A percentile compares a stretch with the other conserved stretches of the same genome.
Conservation (phyloP, 306 rosid species). For the Biancaea sappan region DNA sequence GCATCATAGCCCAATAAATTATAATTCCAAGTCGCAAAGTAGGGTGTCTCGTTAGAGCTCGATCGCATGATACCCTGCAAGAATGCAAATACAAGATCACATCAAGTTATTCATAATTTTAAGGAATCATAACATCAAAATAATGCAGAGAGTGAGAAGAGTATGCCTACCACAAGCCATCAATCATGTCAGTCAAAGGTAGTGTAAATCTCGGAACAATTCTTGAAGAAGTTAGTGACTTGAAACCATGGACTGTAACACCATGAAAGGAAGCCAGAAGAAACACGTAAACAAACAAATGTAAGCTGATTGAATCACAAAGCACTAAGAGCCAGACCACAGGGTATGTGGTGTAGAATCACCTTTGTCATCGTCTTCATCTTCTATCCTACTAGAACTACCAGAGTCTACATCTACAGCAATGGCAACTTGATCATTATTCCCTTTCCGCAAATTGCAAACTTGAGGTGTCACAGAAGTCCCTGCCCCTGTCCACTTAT, state of each 20-base stretch:
- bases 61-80: constrained; percentile 95
- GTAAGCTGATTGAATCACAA: neutral
- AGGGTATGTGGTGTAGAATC: constrained; percentile 26
- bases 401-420: constrained; percentile 88
- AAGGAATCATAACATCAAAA: constrained; percentile 2
- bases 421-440: constrained; percentile 84
- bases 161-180: constrained; percentile 85
- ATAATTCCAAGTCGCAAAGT: constrained; percentile 81
- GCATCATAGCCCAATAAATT: constrained; percentile 86
- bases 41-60: constrained; percentile 93
- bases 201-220: constrained; percentile 86
- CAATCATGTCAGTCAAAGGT: constrained; percentile 83
- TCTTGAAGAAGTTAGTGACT: constrained; percentile 85
- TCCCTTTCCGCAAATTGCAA: constrained; percentile 94
- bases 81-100: constrained; percentile 15
- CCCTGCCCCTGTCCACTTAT: constrained; percentile 66
- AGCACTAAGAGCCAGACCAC: too few relatives aligned
- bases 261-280: constrained; percentile 29
- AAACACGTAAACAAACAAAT: neutral
- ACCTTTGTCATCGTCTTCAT: constrained; percentile 99
- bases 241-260: constrained; percentile 87
- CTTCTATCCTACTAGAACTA: constrained; percentile 69
- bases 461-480: constrained; percentile 82
- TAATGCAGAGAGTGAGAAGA: constrained; percentile 15
- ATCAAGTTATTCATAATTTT: constrained; percentile 21